These are phyloP conservation scores for Mycena capillaripes DNA, from an alignment of 768 basidiomycete genomes.

Conservation along the genomic window DNA sequence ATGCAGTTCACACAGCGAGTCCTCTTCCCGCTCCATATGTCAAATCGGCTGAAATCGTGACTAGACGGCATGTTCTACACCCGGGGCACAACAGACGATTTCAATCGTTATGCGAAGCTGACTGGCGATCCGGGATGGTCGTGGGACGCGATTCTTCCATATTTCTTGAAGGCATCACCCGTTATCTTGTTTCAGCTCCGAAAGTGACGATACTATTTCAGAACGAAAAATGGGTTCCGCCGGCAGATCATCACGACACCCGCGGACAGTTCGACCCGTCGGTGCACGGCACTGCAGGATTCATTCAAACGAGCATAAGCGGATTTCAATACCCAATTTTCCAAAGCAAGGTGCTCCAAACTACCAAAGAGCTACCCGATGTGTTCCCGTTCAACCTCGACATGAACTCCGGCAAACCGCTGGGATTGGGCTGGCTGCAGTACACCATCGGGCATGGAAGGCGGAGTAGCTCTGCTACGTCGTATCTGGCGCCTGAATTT, in stretches of 20 bases:
- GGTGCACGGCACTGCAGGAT: slow-evolving; percentile 51
- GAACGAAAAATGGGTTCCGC: slow-evolving; percentile 52
- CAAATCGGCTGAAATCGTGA: neutral
- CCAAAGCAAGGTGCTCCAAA: slow-evolving; percentile 41
- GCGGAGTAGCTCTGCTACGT: slow-evolving; percentile 39
- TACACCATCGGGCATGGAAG: slow-evolving; percentile 39
- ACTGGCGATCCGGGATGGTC: slow-evolving; percentile 53
- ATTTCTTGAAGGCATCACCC: slow-evolving; percentile 43
- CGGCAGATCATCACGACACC: slow-evolving; percentile 55
- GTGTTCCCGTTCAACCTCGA: slow-evolving; percentile 43
- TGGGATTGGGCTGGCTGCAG: slow-evolving; percentile 46
- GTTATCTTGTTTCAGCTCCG: neutral
- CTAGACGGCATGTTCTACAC: slow-evolving; percentile 50
- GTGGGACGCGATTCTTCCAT: slow-evolving; percentile 48
- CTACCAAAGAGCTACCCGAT: slow-evolving; percentile 35
- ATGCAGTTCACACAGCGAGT: slow-evolving; percentile 45
- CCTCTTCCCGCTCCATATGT: slow-evolving; percentile 2
- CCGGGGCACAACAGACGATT: slow-evolving; percentile 49
- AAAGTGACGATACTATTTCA: slow-evolving; percentile 29
- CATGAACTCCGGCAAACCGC: slow-evolving; percentile 43
- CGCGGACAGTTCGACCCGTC: slow-evolving; percentile 53
- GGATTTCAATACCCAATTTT: slow-evolving; percentile 44
- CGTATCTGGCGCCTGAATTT: slow-evolving; percentile 43
- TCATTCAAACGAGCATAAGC: slow-evolving; percentile 45
- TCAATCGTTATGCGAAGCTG: slow-evolving; percentile 45